Evolutionary conservation across 495 filamentous ascomycete species (phyloP).

Genomic region (Apodospora peruviana): DNA sequence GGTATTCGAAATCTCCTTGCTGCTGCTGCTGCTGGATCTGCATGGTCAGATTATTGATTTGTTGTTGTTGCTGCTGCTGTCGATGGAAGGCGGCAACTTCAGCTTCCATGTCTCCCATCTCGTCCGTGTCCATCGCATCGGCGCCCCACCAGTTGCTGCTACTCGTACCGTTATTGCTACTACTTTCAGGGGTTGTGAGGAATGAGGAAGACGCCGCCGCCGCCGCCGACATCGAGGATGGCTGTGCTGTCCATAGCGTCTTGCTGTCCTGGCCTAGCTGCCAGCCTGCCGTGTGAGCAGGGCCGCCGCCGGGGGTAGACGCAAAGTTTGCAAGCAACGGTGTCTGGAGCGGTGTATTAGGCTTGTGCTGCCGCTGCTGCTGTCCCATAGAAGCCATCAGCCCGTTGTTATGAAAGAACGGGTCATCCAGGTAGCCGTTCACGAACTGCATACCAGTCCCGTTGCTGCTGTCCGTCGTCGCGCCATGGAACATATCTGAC

Average conservation of each 20-base stretch:
- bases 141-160: conserved; percentile 26
- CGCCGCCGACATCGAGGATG: background rate
- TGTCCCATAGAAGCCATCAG: background rate
- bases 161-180: conserved; percentile 1
- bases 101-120: background rate
- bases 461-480: conserved; percentile 1
- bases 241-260: conserved; percentile 1
- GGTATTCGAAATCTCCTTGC: conserved; percentile 22
- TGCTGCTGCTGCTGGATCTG: conserved; percentile 7
- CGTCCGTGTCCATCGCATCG: conserved; percentile 18
- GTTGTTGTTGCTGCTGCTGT: conserved; percentile 1
- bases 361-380: conserved; percentile 6
- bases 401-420: conserved; percentile 21
- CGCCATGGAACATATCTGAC: conserved; percentile 12
- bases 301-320: background rate
- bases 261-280: conserved; percentile 8
- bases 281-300: background rate
- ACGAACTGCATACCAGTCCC: conserved; percentile 17
- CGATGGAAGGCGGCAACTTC: conserved; percentile 1
- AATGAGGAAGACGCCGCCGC: background rate
- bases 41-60: background rate
- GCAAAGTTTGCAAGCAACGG: conserved; percentile 7
- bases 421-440: conserved; percentile 31
- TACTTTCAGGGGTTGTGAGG: background rate
- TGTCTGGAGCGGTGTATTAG: conserved; percentile 29